Percentiles rank a stretch among this genome's conserved stretches.
Conservation (phyloP, 179 eudicot genomes). For the Silene noctiflora region DNA sequence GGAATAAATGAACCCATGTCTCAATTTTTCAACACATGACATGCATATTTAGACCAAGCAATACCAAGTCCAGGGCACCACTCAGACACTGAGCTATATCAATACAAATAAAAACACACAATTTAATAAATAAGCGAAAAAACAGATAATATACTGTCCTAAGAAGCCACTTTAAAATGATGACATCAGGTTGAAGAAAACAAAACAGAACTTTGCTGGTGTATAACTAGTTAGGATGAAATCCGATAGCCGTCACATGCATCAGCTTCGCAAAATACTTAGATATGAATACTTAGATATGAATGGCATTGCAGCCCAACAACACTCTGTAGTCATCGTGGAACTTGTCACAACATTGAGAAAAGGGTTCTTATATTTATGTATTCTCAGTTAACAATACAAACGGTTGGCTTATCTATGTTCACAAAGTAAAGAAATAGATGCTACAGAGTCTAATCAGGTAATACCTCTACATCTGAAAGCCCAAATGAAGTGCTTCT, state of each 20-base stretch:
- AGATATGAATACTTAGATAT: not conserved
- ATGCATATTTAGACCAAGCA: too few species aligned
- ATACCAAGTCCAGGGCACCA: too few species aligned
- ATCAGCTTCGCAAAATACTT: not conserved
- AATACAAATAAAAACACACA: not conserved
- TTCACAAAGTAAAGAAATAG: not conserved
- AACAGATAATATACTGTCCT: not conserved
- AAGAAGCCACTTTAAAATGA: not conserved
- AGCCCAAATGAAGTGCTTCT: constrained; percentile 87
- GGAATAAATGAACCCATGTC: too few species aligned
- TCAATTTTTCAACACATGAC: too few species aligned
- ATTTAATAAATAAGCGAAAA: not conserved
- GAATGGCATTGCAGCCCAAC: constrained; percentile 8
- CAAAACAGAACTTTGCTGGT: not conserved
- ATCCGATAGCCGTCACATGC: not conserved
- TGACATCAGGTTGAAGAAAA: not conserved
- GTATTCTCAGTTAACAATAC: not conserved
- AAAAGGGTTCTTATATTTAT: not conserved
- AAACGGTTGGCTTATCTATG: not conserved
- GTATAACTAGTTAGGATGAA: not conserved
- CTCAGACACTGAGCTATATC: too few species aligned
- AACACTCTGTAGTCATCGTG: not conserved
- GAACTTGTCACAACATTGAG: not conserved
- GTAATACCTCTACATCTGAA: constrained; percentile 61
- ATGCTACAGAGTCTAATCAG: constrained; percentile 7